phyloP scores from a whole-genome alignment of 371 early-diverging fungal species.

The Saksenaea vasiformis region DNA sequence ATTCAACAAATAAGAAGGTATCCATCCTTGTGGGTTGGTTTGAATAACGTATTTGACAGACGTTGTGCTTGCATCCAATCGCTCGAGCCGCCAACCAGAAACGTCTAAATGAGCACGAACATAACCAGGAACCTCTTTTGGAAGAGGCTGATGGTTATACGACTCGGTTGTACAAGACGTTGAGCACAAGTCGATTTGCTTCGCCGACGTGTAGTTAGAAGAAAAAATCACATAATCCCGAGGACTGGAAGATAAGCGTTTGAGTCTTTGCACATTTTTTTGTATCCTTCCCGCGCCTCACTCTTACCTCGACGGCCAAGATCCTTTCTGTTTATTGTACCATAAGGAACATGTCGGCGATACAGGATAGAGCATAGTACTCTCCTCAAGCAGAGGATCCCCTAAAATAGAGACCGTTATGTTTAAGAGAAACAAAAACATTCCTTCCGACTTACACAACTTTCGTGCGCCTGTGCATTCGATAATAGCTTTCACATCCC shows the following conservation, averaged over 20 bases:
- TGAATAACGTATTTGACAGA: conserved; percentile 46
- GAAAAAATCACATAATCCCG: conserved; percentile 55
- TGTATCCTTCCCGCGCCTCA: neutral
- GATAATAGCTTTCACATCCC: conserved; percentile 59
- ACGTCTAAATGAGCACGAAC: conserved; percentile 54
- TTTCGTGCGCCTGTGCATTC: conserved; percentile 43
- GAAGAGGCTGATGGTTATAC: conserved; percentile 42
- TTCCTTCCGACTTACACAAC: conserved; percentile 23
- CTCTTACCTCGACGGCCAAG: conserved; percentile 57
- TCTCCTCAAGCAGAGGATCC: conserved; percentile 55
- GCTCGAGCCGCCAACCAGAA: conserved; percentile 52
- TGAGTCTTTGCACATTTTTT: no score
- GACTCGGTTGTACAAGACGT: conserved; percentile 50
- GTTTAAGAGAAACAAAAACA: neutral
- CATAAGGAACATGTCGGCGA: conserved; percentile 54
- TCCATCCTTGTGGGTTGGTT: conserved; percentile 46
- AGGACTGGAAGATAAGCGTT: conserved; percentile 32
- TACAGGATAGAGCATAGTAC: conserved; percentile 37
- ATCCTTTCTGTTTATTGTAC: conserved; percentile 52
- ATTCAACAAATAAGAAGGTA: conserved; percentile 44
- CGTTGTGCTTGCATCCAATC: conserved; percentile 21
- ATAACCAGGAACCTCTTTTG: conserved; percentile 40
- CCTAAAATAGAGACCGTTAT: conserved; percentile 21
- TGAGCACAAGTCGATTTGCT: conserved; percentile 46
- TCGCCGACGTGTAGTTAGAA: conserved; percentile 46